These are phyloP conservation scores for Xylariaceae sp. DNA, from an alignment of 2,329 filamentous ascomycete species.

Conservation along the genomic window DNA sequence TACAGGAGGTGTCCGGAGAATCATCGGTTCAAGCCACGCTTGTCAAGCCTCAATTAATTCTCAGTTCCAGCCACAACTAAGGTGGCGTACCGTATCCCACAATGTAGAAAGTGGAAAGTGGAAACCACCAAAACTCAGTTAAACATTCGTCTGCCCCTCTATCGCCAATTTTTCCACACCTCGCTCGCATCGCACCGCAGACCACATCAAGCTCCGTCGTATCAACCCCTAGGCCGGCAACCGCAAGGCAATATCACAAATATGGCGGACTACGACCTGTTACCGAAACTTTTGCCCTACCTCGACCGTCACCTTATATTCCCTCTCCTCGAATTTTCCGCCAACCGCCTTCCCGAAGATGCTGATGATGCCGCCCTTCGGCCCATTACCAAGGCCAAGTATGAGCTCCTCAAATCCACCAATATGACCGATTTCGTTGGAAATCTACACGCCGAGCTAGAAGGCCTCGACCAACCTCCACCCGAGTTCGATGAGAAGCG, in stretches of 20 bases:
- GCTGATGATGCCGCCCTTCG: constrained; percentile 62
- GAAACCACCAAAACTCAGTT: constrained; percentile 30
- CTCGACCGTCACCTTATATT: constrained; percentile 97
- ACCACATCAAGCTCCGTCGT: constrained; percentile 14
- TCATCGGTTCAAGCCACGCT: constrained; percentile 26
- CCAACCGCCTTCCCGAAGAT: constrained; percentile 79
- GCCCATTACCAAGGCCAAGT: constrained; percentile 85
- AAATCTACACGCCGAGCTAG: constrained; percentile 86
- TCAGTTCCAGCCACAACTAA: constrained; percentile 10
- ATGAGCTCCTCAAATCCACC: constrained; percentile 91
- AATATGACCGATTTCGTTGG: constrained; percentile 99
- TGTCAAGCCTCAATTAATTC: constrained; percentile 9
- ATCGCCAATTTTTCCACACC: constrained; percentile 20
- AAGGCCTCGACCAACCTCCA: constrained; percentile 78
- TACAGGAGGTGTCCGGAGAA: constrained; percentile 3
- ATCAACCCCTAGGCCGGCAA: too few species aligned
- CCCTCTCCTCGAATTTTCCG: constrained; percentile 91
- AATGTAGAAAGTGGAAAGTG: constrained; percentile 21
- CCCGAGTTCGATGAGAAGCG: constrained; percentile 88
- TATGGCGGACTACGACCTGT: constrained; percentile 76
- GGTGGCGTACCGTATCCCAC: constrained; percentile 26
- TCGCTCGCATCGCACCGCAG: constrained; percentile 10
- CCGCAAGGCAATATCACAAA: constrained; percentile 48
- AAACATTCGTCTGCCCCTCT: constrained; percentile 24
- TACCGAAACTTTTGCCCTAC: constrained; percentile 87